Evolutionary conservation across 2,329 filamentous ascomycete genomes (phyloP).

Genomic region (Keithomyces neogunnii): DNA sequence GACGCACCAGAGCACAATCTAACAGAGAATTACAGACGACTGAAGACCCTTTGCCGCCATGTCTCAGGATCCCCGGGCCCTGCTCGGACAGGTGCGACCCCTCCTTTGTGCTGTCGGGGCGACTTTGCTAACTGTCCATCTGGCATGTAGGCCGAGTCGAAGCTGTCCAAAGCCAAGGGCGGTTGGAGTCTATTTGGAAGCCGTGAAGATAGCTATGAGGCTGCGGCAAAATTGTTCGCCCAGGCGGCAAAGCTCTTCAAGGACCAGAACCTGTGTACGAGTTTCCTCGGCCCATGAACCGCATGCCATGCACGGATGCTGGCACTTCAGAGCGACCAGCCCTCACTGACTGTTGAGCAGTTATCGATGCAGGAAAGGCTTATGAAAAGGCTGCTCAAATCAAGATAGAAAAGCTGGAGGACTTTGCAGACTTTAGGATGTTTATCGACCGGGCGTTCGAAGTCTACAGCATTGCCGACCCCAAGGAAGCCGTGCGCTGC

Average conservation of each 20-base stretch:
- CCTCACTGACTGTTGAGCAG: constrained; percentile 31
- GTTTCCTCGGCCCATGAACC: background rate
- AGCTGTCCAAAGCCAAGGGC: constrained; percentile 60
- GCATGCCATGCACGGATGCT: background rate
- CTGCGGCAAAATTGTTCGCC: constrained; percentile 77
- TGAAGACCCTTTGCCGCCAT: constrained; percentile 31
- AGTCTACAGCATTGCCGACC: constrained; percentile 79
- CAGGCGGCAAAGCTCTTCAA: constrained; percentile 89
- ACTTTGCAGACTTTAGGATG: constrained; percentile 88
- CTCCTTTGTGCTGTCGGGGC: constrained; percentile 1
- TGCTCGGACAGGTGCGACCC: constrained; percentile 63
- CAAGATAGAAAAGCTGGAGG: constrained; percentile 72
- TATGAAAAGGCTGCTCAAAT: constrained; percentile 83
- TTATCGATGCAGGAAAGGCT: constrained; percentile 75
- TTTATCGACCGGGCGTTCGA: constrained; percentile 88
- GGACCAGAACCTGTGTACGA: constrained; percentile 72
- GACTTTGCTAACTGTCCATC: constrained; percentile 5
- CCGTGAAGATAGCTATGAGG: constrained; percentile 79
- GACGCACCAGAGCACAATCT: background rate
- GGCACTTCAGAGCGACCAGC: no score
- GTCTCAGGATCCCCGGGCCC: constrained; percentile 68
- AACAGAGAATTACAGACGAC: background rate
- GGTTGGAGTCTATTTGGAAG: constrained; percentile 90
- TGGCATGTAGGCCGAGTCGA: constrained; percentile 70
- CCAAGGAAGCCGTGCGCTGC: constrained; percentile 73